These are phyloP conservation scores for Cryptosporidium viatorum DNA, from an alignment of 169 alveolate species.

Conservation along the genomic window DNA sequence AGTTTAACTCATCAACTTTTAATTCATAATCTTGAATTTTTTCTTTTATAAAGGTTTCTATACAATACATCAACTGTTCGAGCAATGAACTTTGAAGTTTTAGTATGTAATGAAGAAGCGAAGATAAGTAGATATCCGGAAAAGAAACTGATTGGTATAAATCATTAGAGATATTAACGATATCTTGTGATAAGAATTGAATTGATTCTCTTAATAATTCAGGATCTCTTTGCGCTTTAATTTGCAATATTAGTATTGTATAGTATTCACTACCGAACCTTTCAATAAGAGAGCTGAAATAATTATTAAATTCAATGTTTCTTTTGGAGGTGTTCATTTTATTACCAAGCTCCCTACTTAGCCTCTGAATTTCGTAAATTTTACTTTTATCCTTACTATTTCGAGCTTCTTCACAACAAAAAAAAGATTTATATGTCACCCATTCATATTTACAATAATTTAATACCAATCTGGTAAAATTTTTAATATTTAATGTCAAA, in stretches of 20 bases:
- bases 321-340: background rate
- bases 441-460: constrained; percentile 65
- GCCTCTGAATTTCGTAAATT: background rate
- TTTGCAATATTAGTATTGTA: background rate
- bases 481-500: constrained; percentile 22
- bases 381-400: background rate
- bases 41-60: constrained; percentile 12
- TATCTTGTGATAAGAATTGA: constrained; percentile 54
- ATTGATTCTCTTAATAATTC: constrained; percentile 58
- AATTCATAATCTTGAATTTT: constrained; percentile 55
- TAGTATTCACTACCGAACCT: constrained; percentile 53
- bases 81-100: constrained; percentile 42
- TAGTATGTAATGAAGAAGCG: constrained; percentile 42
- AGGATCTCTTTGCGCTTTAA: constrained; percentile 21
- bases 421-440: constrained; percentile 54
- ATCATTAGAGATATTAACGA: constrained; percentile 21
- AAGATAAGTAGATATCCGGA: constrained; percentile 57
- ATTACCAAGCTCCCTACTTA: background rate
- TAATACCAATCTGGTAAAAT: constrained; percentile 36
- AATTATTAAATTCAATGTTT: background rate
- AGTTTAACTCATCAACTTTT: constrained; percentile 35
- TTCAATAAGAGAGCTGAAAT: constrained; percentile 34
- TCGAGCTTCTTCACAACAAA: background rate
- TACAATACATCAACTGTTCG: constrained; percentile 14
- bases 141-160: constrained; percentile 18